These are phyloP conservation scores for Candida vartiovaarae DNA, from an alignment of 805 yeast genomes.

Conservation along the genomic window DNA sequence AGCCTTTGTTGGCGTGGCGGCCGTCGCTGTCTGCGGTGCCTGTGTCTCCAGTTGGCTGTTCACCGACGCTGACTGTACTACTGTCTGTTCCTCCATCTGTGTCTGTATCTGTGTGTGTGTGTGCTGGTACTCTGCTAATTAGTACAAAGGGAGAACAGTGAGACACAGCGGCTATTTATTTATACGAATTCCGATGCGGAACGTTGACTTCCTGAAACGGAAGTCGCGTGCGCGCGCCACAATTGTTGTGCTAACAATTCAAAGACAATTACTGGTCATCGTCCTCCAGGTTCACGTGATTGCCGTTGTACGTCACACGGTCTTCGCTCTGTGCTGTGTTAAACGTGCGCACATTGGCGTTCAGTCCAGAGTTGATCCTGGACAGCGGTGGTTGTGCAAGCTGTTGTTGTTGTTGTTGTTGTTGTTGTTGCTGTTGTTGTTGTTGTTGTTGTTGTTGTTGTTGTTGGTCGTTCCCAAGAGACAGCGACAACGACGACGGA, in stretches of 20 bases:
- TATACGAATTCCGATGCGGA: too few relatives aligned
- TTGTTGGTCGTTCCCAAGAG: conserved; percentile 11
- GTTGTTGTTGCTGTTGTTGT: conserved; percentile 5
- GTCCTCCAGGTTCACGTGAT: conserved; percentile 45
- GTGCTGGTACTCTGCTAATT: too few relatives aligned
- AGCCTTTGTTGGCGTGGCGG: not conserved
- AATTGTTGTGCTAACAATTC: too few relatives aligned
- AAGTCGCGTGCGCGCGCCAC: too few relatives aligned
- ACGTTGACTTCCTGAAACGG: too few relatives aligned
- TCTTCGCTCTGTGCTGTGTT: conserved; percentile 26
- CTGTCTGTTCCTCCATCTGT: not conserved
- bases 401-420: not conserved
- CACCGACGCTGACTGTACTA: not conserved
- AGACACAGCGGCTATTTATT: too few relatives aligned
- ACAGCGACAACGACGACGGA: conserved; percentile 20
- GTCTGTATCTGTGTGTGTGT: too few relatives aligned
- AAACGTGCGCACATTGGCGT: conserved; percentile 23
- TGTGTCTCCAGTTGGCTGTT: not conserved
- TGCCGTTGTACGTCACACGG: conserved; percentile 50
- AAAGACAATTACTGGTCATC: conserved; percentile 23
- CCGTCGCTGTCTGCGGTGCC: not conserved
- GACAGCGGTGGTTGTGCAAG: conserved; percentile 1
- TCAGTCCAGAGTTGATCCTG: conserved; percentile 8
- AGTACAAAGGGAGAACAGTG: too few relatives aligned
- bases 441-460: conserved; percentile 1